A percentile compares a stretch with the other conserved stretches of the same genome.
Conservation (phyloP, 495 filamentous ascomycete genomes). For the Mycothermus thermophilus region DNA sequence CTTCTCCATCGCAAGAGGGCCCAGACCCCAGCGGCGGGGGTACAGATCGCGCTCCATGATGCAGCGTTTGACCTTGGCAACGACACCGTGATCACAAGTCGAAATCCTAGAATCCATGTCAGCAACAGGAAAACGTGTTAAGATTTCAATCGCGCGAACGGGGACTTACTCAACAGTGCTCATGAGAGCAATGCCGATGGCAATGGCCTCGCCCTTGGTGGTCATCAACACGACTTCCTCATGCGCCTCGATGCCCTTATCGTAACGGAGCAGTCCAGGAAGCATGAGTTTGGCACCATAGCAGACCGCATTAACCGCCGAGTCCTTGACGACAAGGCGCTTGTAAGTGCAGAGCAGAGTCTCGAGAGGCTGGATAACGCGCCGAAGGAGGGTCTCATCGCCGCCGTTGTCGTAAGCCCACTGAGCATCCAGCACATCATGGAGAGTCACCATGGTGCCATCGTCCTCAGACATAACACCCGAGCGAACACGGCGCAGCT, state of each 20-base stretch:
- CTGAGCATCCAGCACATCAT: slow-evolving; percentile 92
- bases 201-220: slow-evolving; percentile 96
- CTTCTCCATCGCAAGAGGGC: slow-evolving; percentile 82
- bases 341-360: slow-evolving; percentile 84
- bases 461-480: slow-evolving; percentile 87
- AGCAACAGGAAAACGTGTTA: neutral
- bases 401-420: slow-evolving; percentile 84
- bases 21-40: slow-evolving; percentile 86
- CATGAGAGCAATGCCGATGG: slow-evolving; percentile 91
- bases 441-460: slow-evolving; percentile 71
- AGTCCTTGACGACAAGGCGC: slow-evolving; percentile 94
- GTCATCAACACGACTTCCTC: slow-evolving; percentile 78
- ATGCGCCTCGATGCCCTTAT: slow-evolving; percentile 53
- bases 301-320: slow-evolving; percentile 87
- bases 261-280: slow-evolving; percentile 82
- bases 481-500: slow-evolving; percentile 81
- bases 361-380: slow-evolving; percentile 81
- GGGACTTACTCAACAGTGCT: slow-evolving; percentile 15
- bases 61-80: slow-evolving; percentile 89
- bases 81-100: slow-evolving; percentile 87
- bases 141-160: neutral
- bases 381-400: slow-evolving; percentile 76
- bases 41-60: slow-evolving; percentile 99
- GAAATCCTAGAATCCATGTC: slow-evolving; percentile 35
- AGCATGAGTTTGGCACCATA: slow-evolving; percentile 98